Base-by-base conservation (phyloP, 208 protist species). In the Wallacemonas collosoma region DNA sequence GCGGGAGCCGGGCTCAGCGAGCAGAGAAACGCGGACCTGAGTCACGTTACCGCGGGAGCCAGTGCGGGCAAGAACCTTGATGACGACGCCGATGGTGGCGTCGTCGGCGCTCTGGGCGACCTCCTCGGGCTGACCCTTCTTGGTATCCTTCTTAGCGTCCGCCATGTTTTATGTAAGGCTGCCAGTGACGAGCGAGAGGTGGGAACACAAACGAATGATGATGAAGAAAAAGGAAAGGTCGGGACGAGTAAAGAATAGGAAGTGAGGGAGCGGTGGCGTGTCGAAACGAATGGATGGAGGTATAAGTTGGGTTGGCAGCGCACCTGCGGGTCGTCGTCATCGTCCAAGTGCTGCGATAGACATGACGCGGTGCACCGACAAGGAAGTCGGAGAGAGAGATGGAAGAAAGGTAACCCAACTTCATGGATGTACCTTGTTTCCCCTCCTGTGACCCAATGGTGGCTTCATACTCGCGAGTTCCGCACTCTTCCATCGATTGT, bases 41-140 rank as follows among this genome's bases (percentile, higher is more conserved):
- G 98, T 99, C 77, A 99, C 97, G 80, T 98, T 99, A 90, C 99
- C 99, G 77, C 99, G 97, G 65, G 98, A 99, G 78, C 99, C 99
- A 45, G 99, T 99, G 81, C 99, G 91, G 85, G 98, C 98, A 66
- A 99, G 87, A 62, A 99, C 89, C 85, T 99, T 98, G 57, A 94
- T 98, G 77, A 99, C 98, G 57, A 97, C 76, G 43, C 98, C 98
- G 70, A 98, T 86, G 78, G 98, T 95, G 26, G 90, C 91, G 77
- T 95, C 80, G 77, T 96, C 89, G 41, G 73, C 77, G 73, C 77
- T 80, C 75, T 85, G 73, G 65, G 83, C 84, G 62, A 85, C 87
- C 77, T 97, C 93, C 76, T 93, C 93, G 76, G 79, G 75, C 15
- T 69, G 36, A 26, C 67, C 80, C 81, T 83, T 86, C 88, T 96